Conservation (phyloP, 1,139 yeast species). For the Candida gigantensis region DNA sequence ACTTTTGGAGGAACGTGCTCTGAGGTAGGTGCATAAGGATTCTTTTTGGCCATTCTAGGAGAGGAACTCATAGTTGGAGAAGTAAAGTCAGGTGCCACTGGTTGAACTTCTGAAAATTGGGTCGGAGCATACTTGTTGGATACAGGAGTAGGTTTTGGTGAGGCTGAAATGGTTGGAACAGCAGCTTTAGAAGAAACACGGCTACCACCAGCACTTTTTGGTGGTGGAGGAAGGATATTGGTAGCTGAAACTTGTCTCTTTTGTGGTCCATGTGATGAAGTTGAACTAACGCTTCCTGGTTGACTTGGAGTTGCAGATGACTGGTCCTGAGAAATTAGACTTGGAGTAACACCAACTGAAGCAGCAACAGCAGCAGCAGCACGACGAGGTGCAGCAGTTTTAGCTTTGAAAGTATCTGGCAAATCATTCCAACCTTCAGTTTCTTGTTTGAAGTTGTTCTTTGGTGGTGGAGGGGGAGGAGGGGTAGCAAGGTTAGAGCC, state of each 20-base stretch:
- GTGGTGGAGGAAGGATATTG: constrained; percentile 33
- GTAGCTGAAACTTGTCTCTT: constrained; percentile 14
- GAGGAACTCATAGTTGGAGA: constrained; percentile 24
- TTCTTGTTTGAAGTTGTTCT: constrained; percentile 49
- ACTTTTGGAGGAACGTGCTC: constrained; percentile 20
- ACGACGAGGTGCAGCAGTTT: constrained; percentile 52
- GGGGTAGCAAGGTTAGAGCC: constrained; percentile 10
- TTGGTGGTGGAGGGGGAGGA: constrained; percentile 36
- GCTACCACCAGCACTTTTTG: constrained; percentile 28
- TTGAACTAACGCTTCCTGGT: constrained; percentile 1
- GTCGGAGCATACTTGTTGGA: constrained; percentile 45
- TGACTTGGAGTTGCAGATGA: constrained; percentile 14
- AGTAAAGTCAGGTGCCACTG: constrained; percentile 23
- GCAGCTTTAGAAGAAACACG: constrained; percentile 30
- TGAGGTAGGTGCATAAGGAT: constrained; percentile 36
- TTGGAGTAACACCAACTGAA: constrained; percentile 26
- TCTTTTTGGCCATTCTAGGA: constrained; percentile 29
- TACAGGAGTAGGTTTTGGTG: constrained; percentile 23
- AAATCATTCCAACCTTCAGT: constrained; percentile 95
- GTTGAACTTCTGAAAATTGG: constrained; percentile 18
- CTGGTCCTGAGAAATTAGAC: constrained; percentile 25
- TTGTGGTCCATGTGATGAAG: constrained; percentile 10
- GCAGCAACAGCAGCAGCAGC: constrained; percentile 44
- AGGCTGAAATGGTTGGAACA: constrained; percentile 19
- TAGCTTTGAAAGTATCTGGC: constrained; percentile 64